These are phyloP conservation scores for Solanum acaule DNA, from an alignment of 257 asterid species.

Conservation along the genomic window DNA sequence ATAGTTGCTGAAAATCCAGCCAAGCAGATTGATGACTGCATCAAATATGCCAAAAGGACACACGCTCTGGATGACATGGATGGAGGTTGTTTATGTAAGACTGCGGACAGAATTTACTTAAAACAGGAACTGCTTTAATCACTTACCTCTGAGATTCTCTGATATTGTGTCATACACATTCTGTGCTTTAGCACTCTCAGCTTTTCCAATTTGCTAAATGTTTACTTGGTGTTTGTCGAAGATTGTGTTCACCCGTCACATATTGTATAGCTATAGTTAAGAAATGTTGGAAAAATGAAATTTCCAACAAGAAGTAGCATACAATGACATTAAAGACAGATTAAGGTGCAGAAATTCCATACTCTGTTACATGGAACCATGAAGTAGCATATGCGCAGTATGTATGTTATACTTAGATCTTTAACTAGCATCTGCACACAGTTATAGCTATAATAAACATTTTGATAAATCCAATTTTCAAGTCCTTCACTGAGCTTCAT, in stretches of 20 bases:
- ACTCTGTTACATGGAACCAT: not conserved
- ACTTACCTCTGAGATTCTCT: not conserved
- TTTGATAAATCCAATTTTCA: not conserved
- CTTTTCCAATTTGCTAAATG: not conserved
- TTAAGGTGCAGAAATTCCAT: not conserved
- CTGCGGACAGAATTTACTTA: not conserved
- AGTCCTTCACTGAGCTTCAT: not conserved
- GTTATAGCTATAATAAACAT: not conserved
- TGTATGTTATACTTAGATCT: not conserved
- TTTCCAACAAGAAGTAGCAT: not conserved
- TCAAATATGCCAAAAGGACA: constrained; percentile 58
- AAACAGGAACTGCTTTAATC: not conserved
- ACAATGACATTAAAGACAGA: not conserved
- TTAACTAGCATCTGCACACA: not conserved
- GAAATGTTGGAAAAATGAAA: not conserved
- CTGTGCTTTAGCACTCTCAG: not conserved
- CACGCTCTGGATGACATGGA: not conserved
- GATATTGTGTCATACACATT: not conserved
- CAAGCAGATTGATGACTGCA: constrained; percentile 63
- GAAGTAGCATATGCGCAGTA: not conserved
- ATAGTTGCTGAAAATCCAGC: constrained; percentile 63
- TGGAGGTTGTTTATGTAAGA: not conserved
- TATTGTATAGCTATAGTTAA: not conserved
- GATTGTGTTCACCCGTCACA: not conserved
- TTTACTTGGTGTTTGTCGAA: not conserved